Conservation (phyloP, 805 yeast genomes). For the Cyberlindnera veronae region DNA sequence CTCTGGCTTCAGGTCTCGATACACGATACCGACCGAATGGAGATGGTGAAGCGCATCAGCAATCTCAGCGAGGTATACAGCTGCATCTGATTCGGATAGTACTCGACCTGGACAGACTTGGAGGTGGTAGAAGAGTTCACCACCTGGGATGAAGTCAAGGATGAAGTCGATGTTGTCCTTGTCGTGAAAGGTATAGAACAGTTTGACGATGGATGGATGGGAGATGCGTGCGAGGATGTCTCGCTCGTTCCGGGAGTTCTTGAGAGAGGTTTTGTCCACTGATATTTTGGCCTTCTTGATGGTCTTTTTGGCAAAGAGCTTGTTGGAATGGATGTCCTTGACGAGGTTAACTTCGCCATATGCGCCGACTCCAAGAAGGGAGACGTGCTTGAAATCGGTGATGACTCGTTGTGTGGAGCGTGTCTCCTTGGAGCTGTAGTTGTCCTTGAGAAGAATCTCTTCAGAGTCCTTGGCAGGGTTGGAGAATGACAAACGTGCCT, state of each 20-base stretch:
- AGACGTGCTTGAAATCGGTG: slow-evolving; percentile 63
- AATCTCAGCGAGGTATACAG: slow-evolving; percentile 79
- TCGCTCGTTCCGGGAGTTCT: slow-evolving; percentile 75
- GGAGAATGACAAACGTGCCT: slow-evolving; percentile 18
- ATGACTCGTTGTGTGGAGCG: slow-evolving; percentile 19
- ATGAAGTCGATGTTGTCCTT: slow-evolving; percentile 67
- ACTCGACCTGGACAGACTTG: neutral
- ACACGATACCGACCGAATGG: slow-evolving; percentile 77
- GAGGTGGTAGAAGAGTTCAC: slow-evolving; percentile 61
- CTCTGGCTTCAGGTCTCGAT: slow-evolving; percentile 87
- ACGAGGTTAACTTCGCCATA: slow-evolving; percentile 86
- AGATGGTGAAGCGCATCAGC: slow-evolving; percentile 72
- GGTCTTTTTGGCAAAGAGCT: slow-evolving; percentile 82
- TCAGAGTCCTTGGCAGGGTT: slow-evolving; percentile 15
- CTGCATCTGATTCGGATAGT: slow-evolving; percentile 44
- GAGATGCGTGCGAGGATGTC: slow-evolving; percentile 66
- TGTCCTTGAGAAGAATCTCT: slow-evolving; percentile 9
- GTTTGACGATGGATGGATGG: slow-evolving; percentile 79
- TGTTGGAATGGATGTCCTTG: slow-evolving; percentile 53
- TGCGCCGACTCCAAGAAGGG: slow-evolving; percentile 81
- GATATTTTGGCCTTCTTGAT: slow-evolving; percentile 76
- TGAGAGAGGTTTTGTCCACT: slow-evolving; percentile 48
- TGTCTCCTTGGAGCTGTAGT: slow-evolving; percentile 14
- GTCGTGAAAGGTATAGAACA: slow-evolving; percentile 84
- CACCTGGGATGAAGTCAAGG: slow-evolving; percentile 84